These are phyloP conservation scores for Phoma sp. DNA, from an alignment of 2,329 filamentous ascomycete species.

Conservation along the genomic window DNA sequence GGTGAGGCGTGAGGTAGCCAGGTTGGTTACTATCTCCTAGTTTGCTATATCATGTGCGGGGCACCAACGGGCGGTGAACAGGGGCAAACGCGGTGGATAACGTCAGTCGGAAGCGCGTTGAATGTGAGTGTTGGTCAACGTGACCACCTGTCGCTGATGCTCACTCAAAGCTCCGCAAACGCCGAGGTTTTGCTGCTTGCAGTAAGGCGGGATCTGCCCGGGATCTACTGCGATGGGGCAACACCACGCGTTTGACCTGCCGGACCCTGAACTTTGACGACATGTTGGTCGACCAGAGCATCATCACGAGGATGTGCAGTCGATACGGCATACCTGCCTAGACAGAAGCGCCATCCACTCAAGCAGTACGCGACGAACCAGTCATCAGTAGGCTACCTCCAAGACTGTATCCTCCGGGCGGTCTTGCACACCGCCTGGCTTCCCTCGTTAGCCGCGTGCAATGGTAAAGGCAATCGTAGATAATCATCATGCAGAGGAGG, in stretches of 20 bases:
- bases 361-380: not conserved
- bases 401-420: too few species aligned
- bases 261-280: not conserved
- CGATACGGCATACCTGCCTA: not conserved
- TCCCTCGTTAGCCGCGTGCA: not conserved
- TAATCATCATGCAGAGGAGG: not conserved
- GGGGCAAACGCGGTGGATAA: slow-evolving; percentile 14
- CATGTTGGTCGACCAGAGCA: not conserved
- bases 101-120: slow-evolving; percentile 6
- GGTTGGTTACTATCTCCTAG: slow-evolving; percentile 21
- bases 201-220: slow-evolving; percentile 9
- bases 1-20: slow-evolving; percentile 46
- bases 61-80: slow-evolving; percentile 15
- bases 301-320: not conserved
- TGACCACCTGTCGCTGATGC: slow-evolving; percentile 18
- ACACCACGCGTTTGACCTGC: slow-evolving; percentile 7
- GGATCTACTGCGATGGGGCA: slow-evolving; percentile 15
- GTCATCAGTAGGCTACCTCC: not conserved
- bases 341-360: not conserved
- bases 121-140: slow-evolving; percentile 12
- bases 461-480: not conserved
- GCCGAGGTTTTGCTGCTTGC: slow-evolving; percentile 11
- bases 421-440: not conserved
- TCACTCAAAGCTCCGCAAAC: slow-evolving; percentile 14
- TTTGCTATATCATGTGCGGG: slow-evolving; percentile 13